Percentiles rank a stretch among this genome's conserved stretches.
Evolutionary conservation across 805 yeast species (phyloP).

Genomic region (Wickerhamiella azymoides): DNA sequence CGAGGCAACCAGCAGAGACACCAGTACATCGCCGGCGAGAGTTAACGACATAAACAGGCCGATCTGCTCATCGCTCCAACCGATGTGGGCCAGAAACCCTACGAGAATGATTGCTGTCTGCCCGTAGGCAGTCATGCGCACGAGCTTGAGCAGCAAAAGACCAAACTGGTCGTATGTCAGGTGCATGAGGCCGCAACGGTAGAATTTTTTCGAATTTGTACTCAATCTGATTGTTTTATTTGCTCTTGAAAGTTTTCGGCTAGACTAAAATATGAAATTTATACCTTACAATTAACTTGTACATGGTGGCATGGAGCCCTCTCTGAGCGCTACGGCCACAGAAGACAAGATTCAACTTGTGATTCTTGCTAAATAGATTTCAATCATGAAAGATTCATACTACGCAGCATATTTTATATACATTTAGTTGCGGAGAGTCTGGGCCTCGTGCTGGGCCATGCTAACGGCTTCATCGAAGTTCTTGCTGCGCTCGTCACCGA

Average conservation of each 20-base stretch:
- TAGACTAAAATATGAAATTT: background rate
- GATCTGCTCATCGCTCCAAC: slow-evolving; percentile 41
- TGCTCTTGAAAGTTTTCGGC: too few species aligned
- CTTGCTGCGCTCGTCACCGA: slow-evolving; percentile 5
- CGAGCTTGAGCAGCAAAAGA: slow-evolving; percentile 54
- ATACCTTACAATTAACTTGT: background rate
- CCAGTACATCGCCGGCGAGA: slow-evolving; percentile 58
- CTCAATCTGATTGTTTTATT: background rate
- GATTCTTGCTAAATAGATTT: too few species aligned
- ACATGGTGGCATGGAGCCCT: background rate
- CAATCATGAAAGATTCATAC: too few species aligned
- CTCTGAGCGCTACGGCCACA: too few species aligned
- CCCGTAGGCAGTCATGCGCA: slow-evolving; percentile 64
- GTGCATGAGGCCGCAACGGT: background rate
- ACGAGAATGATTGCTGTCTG: slow-evolving; percentile 67
- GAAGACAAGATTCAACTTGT: too few species aligned
- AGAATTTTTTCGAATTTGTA: background rate
- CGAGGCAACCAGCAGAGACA: slow-evolving; percentile 64
- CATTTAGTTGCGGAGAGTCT: background rate
- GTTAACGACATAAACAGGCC: slow-evolving; percentile 78
- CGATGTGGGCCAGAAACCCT: slow-evolving; percentile 43
- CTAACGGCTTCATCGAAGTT: slow-evolving; percentile 3
- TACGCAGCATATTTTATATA: background rate
- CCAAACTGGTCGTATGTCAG: slow-evolving; percentile 38
- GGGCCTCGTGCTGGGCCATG: slow-evolving; percentile 6